Base-by-base conservation (phyloP, 257 asterid species). In the Solanum habrochaites region DNA sequence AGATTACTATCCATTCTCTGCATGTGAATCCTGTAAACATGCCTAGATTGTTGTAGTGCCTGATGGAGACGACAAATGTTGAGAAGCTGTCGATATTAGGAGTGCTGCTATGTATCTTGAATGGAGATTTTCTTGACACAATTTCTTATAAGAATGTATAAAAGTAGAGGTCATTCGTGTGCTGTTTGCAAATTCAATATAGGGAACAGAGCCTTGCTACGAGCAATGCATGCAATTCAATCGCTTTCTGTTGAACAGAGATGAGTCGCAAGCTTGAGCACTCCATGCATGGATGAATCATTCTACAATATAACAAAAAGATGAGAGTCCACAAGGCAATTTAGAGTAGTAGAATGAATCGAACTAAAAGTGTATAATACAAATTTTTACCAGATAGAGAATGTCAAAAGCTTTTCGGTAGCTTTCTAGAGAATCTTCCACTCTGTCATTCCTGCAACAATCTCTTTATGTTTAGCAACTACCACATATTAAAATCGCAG, bases 241-340 rank as follows among this genome's bases (percentile, higher is more conserved):
- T 86, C 90, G 70, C 82, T 85, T 86, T 43, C 91, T 82, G 86
- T 70, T 85, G 95, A 92, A 86, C 98, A 96, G 62, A 96, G 96
- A 89, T 89, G 94, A 87, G 95, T 90, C 84, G 97, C 95, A 83
- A 96, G 96, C 92, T 95, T 91, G 86, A 93, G 91, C 52, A 95
- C 96, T 90, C 98, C 98, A 90, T 88, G 74, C 99, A 95, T 94
- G 78, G 98, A 35, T 83, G 97, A 92, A 86, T 96, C 99, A 43
- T 96, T 91, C 99, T 96, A 96, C 90, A 85, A 64, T 18, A 20
- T 15, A 39, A 60, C 18, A 39, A 60, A 56, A 73, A 47, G 14
- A 27, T 11, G 83, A 29, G 32, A 58, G 39, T 21, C 80, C 25
- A 27, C 67, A 42, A 47, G 21, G 40, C 64, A 45, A 42, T 32